Base-by-base conservation (phyloP, 225 moss, liverwort and hornwort genomes). In the Bryoerythrophyllum caledonicum region DNA sequence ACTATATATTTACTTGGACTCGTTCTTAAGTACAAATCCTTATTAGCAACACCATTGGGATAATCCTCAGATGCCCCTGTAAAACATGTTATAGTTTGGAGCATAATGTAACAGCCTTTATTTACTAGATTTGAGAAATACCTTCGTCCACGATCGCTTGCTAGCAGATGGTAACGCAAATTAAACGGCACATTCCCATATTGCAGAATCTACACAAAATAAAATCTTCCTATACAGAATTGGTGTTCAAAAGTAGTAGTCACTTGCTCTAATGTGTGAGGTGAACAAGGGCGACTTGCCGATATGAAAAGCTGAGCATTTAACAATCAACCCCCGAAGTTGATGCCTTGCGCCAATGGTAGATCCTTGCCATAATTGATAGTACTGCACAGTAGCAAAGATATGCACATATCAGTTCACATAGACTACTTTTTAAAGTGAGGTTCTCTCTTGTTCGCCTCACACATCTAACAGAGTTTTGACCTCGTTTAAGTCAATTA, bases 301-400 rank as follows among this genome's bases (percentile, higher is more conserved):
- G 28, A 56, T 14, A 66, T 37, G 9, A 49, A 38, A 40, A 72
- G 27, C 17, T 38, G 44, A 43, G 19, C 25, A 53, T 26, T 54
- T 35, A 27, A 14, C n/a, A 60, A 64, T 38, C 66, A 85, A 62
- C 82, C 76, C 24, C 88, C 96, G 66, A 96, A 96, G 81, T 94
- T 96, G 82, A 96, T 96, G 66, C 96, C 96, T 80, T 96, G 94
- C 24, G 96, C 96, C 54, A 96, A 83, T 30, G 96, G 96, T 55
- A 96, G 80, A 32, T 86, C 90, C 34, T 81, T 86, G 7, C 96
- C 82, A 65, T 71, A 96, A 59, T 94, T 96, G 79, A 90, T 90
- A 65, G 90, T 94, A 74, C 90, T 92, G 90, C 92, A 89, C 32
- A 65, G 43, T 77, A 44, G n/a, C 28, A 57, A 70, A 65, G 21